A percentile compares a stretch with the other conserved stretches of the same genome.
phyloP scores from a whole-genome alignment of 805 yeast species.

The Sporopachydermia quercuum region DNA sequence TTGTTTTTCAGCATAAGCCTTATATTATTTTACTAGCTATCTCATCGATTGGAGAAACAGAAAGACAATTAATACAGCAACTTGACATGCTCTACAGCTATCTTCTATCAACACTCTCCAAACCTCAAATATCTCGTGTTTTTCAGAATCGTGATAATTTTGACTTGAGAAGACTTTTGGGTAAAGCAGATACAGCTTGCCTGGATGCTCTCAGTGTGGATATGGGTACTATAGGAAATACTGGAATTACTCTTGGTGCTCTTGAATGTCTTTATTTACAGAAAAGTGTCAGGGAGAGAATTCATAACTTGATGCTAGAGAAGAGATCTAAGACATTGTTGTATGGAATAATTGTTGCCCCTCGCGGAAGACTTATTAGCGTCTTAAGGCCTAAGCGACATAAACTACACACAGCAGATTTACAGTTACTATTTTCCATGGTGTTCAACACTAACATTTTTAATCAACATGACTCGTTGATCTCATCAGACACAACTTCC shows the following conservation, averaged over 20 bases:
- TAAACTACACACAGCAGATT: slow-evolving; percentile 65
- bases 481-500: slow-evolving; percentile 9
- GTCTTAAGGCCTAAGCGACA: slow-evolving; percentile 68
- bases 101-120: slow-evolving; percentile 68
- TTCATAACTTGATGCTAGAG: slow-evolving; percentile 40
- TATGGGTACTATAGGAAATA: slow-evolving; percentile 34
- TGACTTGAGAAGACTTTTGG: slow-evolving; percentile 64
- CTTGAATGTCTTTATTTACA: slow-evolving; percentile 48
- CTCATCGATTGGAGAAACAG: slow-evolving; percentile 38
- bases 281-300: slow-evolving; percentile 37
- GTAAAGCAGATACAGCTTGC: slow-evolving; percentile 53
- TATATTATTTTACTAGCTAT: slow-evolving; percentile 70
- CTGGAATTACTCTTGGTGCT: slow-evolving; percentile 50
- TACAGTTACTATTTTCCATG: slow-evolving; percentile 59
- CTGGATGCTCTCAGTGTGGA: slow-evolving; percentile 47
- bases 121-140: slow-evolving; percentile 55
- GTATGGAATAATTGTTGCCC: slow-evolving; percentile 59
- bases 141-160: slow-evolving; percentile 63
- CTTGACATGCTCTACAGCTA: slow-evolving; percentile 62
- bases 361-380: slow-evolving; percentile 49
- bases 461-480: slow-evolving; percentile 18
- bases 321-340: slow-evolving; percentile 39
- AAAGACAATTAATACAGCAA: slow-evolving; percentile 41
- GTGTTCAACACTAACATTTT: slow-evolving; percentile 44
- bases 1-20: slow-evolving; percentile 43